Evolutionary conservation across 1,284 basidiomycete genomes (phyloP).

Genomic region (Trichosporon sp.): DNA sequence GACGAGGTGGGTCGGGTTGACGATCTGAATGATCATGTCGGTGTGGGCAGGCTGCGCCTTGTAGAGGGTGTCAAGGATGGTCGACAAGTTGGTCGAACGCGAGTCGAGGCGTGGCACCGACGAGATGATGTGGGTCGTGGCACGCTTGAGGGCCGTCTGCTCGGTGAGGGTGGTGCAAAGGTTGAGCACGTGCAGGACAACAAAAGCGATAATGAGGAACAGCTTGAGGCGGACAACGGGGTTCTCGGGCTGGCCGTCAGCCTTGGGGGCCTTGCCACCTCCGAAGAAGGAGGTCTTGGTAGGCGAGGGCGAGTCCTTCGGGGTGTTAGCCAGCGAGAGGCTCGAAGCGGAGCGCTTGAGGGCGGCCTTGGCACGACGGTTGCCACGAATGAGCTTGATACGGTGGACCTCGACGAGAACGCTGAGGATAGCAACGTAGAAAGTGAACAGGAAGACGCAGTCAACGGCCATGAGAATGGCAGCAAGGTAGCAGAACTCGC

Average conservation of each 20-base stretch:
- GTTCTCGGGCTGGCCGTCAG: slow-evolving; percentile 60
- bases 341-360: slow-evolving; percentile 33
- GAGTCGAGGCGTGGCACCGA: slow-evolving; percentile 51
- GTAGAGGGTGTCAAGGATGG: slow-evolving; percentile 66
- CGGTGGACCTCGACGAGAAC: slow-evolving; percentile 87
- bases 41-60: slow-evolving; percentile 57
- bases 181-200: slow-evolving; percentile 87
- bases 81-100: slow-evolving; percentile 62
- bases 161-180: slow-evolving; percentile 88
- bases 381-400: slow-evolving; percentile 63
- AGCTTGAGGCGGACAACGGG: slow-evolving; percentile 87
- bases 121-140: slow-evolving; percentile 52
- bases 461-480: slow-evolving; percentile 83
- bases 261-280: slow-evolving; percentile 23
- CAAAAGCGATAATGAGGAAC: slow-evolving; percentile 84
- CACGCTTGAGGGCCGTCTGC: slow-evolving; percentile 66
- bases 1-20: slow-evolving; percentile 68
- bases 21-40: slow-evolving; percentile 70
- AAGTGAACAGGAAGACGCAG: slow-evolving; percentile 85
- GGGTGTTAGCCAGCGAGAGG: slow-evolving; percentile 26
- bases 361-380: slow-evolving; percentile 34
- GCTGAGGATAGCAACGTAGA: slow-evolving; percentile 83
- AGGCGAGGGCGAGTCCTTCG: slow-evolving; percentile 27
- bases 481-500: slow-evolving; percentile 87
- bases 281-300: slow-evolving; percentile 25